phyloP scores from a whole-genome alignment of 2,329 filamentous ascomycete species.

The Myriosclerotinia curreyana region DNA sequence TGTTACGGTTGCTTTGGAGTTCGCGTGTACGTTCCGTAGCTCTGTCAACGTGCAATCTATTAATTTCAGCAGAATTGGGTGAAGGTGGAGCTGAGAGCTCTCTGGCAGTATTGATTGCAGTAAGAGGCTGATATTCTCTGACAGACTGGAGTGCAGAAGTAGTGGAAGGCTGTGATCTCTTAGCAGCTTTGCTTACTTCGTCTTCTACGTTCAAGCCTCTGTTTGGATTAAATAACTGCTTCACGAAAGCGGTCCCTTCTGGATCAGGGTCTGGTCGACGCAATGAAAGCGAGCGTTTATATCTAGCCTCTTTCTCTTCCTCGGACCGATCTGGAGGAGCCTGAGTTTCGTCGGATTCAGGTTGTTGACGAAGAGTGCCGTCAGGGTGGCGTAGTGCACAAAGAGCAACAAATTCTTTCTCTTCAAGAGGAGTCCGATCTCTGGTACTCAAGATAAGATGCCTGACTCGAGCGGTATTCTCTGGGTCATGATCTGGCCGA shows the following conservation, averaged over 20 bases:
- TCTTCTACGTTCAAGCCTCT: not conserved
- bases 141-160: not conserved
- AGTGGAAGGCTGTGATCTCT: not conserved
- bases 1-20: slow-evolving; percentile 1
- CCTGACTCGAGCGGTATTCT: not conserved
- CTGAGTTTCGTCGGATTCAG: not conserved
- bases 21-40: not conserved
- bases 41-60: not conserved
- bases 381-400: not conserved
- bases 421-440: slow-evolving; percentile 1
- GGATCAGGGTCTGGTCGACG: not conserved
- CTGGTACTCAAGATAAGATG: not conserved
- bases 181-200: not conserved
- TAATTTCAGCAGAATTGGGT: not conserved
- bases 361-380: not conserved
- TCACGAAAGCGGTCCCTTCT: not conserved
- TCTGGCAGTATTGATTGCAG: too few species aligned
- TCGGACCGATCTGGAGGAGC: not conserved
- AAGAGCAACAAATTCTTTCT: not conserved
- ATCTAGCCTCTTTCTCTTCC: too few species aligned
- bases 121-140: too few species aligned
- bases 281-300: too few species aligned
- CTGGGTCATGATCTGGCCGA: not conserved
- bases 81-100: too few species aligned
- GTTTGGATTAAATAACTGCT: not conserved